These are phyloP conservation scores for Ogataea hybrid DNA, from an alignment of 1,139 yeast genomes.

Conservation along the genomic window DNA sequence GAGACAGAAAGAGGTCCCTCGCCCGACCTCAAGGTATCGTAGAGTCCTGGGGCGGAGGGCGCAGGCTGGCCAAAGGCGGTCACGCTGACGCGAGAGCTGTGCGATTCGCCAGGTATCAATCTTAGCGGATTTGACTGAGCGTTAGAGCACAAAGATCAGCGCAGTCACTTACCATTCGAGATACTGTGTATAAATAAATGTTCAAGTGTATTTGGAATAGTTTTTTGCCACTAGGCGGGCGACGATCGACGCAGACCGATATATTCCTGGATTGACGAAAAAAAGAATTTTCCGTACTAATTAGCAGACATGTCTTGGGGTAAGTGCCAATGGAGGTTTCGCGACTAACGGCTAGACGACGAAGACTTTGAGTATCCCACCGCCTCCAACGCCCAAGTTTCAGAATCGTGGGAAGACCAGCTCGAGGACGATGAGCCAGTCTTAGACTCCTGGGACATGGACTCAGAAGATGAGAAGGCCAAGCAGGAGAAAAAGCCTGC, in stretches of 20 bases:
- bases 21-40: constrained; percentile 54
- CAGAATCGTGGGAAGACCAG: constrained; percentile 84
- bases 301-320: constrained; percentile 16
- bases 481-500: constrained; percentile 35
- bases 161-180: constrained; percentile 8
- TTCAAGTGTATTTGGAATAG: neutral
- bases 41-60: constrained; percentile 59
- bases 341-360: constrained; percentile 52
- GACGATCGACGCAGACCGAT: constrained; percentile 14
- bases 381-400: constrained; percentile 44
- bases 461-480: constrained; percentile 58
- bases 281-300: constrained; percentile 4
- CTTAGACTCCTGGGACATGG: constrained; percentile 86
- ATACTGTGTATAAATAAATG: neutral
- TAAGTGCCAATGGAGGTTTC: constrained; percentile 4
- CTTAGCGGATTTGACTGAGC: constrained; percentile 33
- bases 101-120: constrained; percentile 47
- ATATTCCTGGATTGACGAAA: constrained; percentile 3
- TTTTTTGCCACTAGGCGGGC: constrained; percentile 14
- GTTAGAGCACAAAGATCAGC: neutral
- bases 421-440: constrained; percentile 58
- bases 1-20: constrained; percentile 63
- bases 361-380: constrained; percentile 82
- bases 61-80: constrained; percentile 52
- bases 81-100: constrained; percentile 43